Evolutionary conservation across 2,329 filamentous ascomycete species (phyloP).

Genomic region (Beauveria asiatica): DNA sequence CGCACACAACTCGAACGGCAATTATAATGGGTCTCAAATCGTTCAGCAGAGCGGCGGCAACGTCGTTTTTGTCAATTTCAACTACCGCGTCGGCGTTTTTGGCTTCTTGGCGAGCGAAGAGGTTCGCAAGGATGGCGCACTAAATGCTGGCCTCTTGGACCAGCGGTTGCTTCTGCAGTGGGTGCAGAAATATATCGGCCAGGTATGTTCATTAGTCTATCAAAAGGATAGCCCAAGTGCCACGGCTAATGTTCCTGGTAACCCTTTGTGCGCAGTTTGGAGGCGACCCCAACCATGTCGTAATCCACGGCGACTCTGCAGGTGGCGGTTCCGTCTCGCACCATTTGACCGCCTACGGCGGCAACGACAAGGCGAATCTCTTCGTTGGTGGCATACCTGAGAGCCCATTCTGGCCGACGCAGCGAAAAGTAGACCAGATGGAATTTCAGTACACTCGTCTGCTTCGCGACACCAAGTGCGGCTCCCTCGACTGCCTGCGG

Average conservation of each 20-base stretch:
- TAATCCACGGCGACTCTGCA: slow-evolving; percentile 53
- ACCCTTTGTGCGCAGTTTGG: slow-evolving; percentile 35
- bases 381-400: slow-evolving; percentile 39
- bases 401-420: slow-evolving; percentile 42
- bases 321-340: slow-evolving; percentile 51
- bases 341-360: slow-evolving; percentile 40
- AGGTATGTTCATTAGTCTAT: slow-evolving; percentile 22
- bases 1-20: slow-evolving; percentile 37
- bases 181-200: slow-evolving; percentile 50
- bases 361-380: slow-evolving; percentile 32
- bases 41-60: slow-evolving; percentile 34
- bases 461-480: slow-evolving; percentile 8
- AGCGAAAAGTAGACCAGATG: slow-evolving; percentile 34
- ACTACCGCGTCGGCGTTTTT: slow-evolving; percentile 54
- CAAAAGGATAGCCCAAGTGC: background rate
- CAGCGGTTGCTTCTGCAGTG: slow-evolving; percentile 52
- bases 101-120: slow-evolving; percentile 54
- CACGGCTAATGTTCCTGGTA: background rate
- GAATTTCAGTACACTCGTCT: slow-evolving; percentile 34
- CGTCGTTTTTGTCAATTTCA: slow-evolving; percentile 51
- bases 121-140: slow-evolving; percentile 43
- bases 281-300: slow-evolving; percentile 49
- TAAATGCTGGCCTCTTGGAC: slow-evolving; percentile 58
- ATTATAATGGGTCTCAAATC: slow-evolving; percentile 42
- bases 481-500: slow-evolving; percentile 34